Conservation (phyloP, 1,139 yeast species). For the Candida pseudoviswanathii region DNA sequence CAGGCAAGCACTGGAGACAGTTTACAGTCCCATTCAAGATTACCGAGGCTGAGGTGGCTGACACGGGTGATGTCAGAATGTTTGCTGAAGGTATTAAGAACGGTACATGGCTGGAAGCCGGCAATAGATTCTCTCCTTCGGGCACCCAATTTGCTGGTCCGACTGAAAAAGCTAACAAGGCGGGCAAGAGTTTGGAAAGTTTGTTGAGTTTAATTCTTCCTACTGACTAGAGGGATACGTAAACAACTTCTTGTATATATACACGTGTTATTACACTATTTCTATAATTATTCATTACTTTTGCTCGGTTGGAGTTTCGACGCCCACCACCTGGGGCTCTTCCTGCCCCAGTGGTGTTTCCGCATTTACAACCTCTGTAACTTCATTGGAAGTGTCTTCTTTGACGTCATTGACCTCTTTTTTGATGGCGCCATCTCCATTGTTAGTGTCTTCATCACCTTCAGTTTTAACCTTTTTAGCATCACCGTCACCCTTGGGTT, state of each 20-base stretch:
- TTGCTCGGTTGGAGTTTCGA: neutral
- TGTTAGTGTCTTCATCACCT: neutral
- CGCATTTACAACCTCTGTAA: neutral
- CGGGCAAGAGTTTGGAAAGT: constrained; percentile 34
- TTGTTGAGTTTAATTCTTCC: constrained; percentile 29
- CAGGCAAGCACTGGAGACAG: constrained; percentile 49
- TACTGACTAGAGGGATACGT: constrained; percentile 6
- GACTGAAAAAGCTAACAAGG: constrained; percentile 38
- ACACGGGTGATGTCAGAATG: constrained; percentile 39
- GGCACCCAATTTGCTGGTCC: constrained; percentile 36
- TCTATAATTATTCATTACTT: neutral
- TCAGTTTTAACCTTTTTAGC: constrained; percentile 19
- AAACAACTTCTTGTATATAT: neutral
- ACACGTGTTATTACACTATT: neutral
- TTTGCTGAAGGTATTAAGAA: constrained; percentile 44
- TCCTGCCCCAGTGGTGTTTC: neutral
- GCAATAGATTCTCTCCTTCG: constrained; percentile 30
- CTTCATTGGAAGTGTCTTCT: neutral
- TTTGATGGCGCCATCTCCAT: neutral
- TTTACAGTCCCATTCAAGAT: constrained; percentile 48
- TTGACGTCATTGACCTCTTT: neutral
- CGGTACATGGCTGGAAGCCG: constrained; percentile 43
- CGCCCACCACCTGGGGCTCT: neutral
- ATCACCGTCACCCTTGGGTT: constrained; percentile 16
- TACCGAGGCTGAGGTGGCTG: constrained; percentile 40